These are phyloP conservation scores for Marasmius tenuissimus DNA, from an alignment of 1,284 basidiomycete species.

Conservation along the genomic window DNA sequence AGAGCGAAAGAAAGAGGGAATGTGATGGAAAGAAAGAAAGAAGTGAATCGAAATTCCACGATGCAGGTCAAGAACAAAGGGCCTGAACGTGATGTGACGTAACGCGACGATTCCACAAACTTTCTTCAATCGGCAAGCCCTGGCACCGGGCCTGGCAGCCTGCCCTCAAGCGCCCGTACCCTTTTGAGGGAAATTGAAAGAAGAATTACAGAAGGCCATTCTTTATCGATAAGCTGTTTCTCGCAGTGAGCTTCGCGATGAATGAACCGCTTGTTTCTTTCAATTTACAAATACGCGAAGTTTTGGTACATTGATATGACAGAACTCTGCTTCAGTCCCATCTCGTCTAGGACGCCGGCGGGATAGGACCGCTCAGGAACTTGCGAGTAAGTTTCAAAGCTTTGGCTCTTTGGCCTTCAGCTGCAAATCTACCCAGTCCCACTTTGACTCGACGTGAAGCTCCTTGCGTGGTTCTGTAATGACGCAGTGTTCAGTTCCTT, in stretches of 20 bases:
- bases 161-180: too few species aligned
- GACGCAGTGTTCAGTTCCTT: neutral
- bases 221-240: too few species aligned
- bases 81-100: neutral
- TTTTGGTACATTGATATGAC: too few species aligned
- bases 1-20: neutral
- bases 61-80: neutral
- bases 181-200: too few species aligned
- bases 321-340: too few species aligned
- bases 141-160: too few species aligned
- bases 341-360: neutral
- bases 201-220: too few species aligned
- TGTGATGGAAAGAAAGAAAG: neutral
- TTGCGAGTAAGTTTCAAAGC: neutral
- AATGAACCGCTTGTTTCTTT: neutral
- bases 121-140: too few species aligned
- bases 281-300: neutral
- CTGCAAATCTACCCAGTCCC: neutral
- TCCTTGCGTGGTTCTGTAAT: slow-evolving; percentile 9
- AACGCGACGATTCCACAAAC: neutral
- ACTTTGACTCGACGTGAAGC: neutral
- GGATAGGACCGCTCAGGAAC: neutral
- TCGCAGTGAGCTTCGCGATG: too few species aligned
- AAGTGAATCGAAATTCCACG: neutral
- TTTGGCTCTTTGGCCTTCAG: neutral